These are phyloP conservation scores for Styphnolobium japonicum DNA, from an alignment of 306 rosid species.

Conservation along the genomic window DNA sequence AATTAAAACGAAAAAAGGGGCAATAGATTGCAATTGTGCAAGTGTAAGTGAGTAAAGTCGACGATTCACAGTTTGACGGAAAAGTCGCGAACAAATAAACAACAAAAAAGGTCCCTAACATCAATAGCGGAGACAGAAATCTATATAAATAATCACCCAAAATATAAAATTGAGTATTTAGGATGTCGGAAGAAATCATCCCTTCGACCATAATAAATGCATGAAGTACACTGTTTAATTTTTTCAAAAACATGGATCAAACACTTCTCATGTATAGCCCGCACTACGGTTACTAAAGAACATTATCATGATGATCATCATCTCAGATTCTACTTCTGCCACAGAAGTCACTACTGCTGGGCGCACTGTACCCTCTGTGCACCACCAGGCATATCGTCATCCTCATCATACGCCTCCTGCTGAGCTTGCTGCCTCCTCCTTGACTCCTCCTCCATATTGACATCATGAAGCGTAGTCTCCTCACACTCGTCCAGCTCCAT, in stretches of 20 bases:
- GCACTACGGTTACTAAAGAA: slow-evolving; percentile 4
- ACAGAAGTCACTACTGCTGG: slow-evolving; percentile 53
- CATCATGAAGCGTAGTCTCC: slow-evolving; percentile 85
- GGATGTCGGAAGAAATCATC: slow-evolving; percentile 18
- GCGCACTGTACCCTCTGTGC: slow-evolving; percentile 98
- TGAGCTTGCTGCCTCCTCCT: slow-evolving; percentile 71
- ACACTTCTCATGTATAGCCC: slow-evolving; percentile 13
- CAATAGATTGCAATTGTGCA: too few relatives aligned
- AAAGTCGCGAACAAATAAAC: too few relatives aligned
- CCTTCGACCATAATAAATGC: slow-evolving; percentile 15
- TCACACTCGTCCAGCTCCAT: slow-evolving; percentile 96
- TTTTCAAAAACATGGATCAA: slow-evolving; percentile 7
- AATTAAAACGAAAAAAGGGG: too few relatives aligned
- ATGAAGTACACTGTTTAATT: neutral
- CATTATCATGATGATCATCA: neutral
- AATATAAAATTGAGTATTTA: neutral
- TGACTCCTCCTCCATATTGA: slow-evolving; percentile 82
- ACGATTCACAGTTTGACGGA: too few relatives aligned
- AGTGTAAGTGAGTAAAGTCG: too few relatives aligned
- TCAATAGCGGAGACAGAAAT: too few relatives aligned
- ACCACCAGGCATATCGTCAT: slow-evolving; percentile 85
- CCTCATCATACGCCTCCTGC: slow-evolving; percentile 83
- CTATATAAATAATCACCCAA: neutral
- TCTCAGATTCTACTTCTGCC: neutral
- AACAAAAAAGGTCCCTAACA: too few relatives aligned